Percentiles rank a stretch among this genome's conserved stretches.
Evolutionary conservation across 306 rosid genomes (phyloP).

Genomic region (Acacia acuminata): DNA sequence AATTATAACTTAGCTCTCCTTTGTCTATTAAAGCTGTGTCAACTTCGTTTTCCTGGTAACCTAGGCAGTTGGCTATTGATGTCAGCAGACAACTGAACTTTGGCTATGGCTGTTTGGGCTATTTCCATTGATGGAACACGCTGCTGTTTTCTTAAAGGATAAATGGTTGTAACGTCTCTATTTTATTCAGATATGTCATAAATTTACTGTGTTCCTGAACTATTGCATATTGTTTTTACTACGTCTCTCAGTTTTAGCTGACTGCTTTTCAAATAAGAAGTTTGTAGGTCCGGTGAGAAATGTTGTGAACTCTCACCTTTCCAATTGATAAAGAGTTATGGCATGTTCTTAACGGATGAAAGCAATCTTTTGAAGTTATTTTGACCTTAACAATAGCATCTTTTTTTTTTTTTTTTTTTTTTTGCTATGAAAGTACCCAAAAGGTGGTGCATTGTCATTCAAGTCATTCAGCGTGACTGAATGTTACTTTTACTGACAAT

Average conservation of each 20-base stretch:
- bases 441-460: background rate
- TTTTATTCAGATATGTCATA: background rate
- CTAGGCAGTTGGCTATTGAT: background rate
- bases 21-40: background rate
- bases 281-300: background rate
- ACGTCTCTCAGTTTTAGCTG: background rate
- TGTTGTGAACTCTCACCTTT: background rate
- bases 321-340: background rate
- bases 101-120: background rate
- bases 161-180: background rate
- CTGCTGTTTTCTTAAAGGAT: background rate
- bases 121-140: background rate
- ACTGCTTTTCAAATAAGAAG: background rate
- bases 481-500: conserved; percentile 9
- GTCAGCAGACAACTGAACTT: background rate
- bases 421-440: background rate
- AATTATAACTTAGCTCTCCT: background rate
- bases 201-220: background rate
- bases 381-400: background rate
- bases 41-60: background rate
- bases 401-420: background rate
- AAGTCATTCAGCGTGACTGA: background rate
- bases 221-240: background rate
- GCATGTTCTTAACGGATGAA: background rate
- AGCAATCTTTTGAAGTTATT: background rate